Evolutionary conservation across 2,329 filamentous ascomycete species (phyloP).

Genomic region (Ceratocystis cacaofunesta): DNA sequence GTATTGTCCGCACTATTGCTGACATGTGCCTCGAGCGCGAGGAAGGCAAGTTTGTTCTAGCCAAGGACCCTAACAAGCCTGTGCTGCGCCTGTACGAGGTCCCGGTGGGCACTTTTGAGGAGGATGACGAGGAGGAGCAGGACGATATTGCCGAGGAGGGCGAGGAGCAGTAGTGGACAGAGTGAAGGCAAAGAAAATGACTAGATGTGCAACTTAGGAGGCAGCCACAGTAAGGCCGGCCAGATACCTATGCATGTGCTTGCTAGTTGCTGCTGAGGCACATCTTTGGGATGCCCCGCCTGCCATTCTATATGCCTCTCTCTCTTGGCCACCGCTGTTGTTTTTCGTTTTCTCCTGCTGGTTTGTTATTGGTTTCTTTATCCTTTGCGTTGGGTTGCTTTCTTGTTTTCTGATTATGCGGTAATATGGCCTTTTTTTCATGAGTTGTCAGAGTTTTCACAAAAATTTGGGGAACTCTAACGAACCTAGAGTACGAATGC

Average conservation of each 20-base stretch:
- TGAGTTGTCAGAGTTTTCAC: slow-evolving; percentile 4
- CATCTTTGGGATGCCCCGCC: background rate
- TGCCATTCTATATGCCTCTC: background rate
- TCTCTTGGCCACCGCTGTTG: background rate
- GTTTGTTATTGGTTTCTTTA: background rate
- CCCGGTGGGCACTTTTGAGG: slow-evolving; percentile 69
- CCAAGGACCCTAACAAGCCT: slow-evolving; percentile 92
- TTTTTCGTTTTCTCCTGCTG: background rate
- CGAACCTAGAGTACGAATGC: background rate
- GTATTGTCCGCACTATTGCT: slow-evolving; percentile 93
- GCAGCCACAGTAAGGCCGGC: background rate
- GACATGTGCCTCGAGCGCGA: slow-evolving; percentile 73
- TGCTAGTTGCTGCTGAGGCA: too few relatives aligned
- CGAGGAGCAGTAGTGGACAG: slow-evolving; percentile 19
- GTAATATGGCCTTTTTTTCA: slow-evolving; percentile 8
- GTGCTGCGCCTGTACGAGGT: slow-evolving; percentile 89
- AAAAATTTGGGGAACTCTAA: slow-evolving; percentile 1
- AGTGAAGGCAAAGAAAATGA: background rate
- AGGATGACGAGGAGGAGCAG: slow-evolving; percentile 48
- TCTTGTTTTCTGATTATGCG: slow-evolving; percentile 6
- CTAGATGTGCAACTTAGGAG: background rate
- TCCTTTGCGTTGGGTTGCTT: background rate
- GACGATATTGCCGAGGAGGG: slow-evolving; percentile 39
- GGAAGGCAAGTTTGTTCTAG: slow-evolving; percentile 67
- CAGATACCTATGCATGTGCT: background rate